These are phyloP conservation scores for Teunomyces lycoperdinae DNA, from an alignment of 805 yeast genomes.

Conservation along the genomic window DNA sequence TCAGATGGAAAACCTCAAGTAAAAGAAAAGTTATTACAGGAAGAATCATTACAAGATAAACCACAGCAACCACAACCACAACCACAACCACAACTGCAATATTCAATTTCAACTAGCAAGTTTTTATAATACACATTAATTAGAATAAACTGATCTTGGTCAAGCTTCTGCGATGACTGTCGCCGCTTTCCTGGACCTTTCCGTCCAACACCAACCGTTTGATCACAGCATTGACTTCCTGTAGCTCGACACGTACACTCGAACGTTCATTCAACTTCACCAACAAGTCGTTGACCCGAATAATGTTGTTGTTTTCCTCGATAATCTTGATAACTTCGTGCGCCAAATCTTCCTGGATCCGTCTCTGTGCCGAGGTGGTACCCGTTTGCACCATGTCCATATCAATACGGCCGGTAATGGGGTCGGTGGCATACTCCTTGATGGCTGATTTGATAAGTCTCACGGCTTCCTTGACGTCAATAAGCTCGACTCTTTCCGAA, in stretches of 20 bases:
- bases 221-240: conserved; percentile 66
- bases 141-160: conserved; percentile 19
- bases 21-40: too few species aligned
- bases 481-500: conserved; percentile 62
- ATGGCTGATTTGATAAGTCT: conserved; percentile 90
- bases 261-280: conserved; percentile 64
- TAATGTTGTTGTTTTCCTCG: conserved; percentile 44
- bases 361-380: conserved; percentile 81
- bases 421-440: conserved; percentile 98
- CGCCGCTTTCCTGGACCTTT: conserved; percentile 65
- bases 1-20: too few species aligned
- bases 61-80: neutral
- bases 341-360: conserved; percentile 67
- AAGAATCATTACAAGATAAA: neutral
- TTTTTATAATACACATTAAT: conserved; percentile 6
- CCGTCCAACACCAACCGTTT: conserved; percentile 71
- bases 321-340: conserved; percentile 57
- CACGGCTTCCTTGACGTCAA: conserved; percentile 91
- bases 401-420: conserved; percentile 92
- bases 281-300: conserved; percentile 58
- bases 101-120: conserved; percentile 8
- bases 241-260: conserved; percentile 62
- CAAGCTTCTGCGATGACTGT: conserved; percentile 65
- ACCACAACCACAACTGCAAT: neutral
- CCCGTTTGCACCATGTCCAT: conserved; percentile 98